Evolutionary conservation across 352 stramenopile genomes (phyloP).

Genomic region (Globisporangium paroecandrum): DNA sequence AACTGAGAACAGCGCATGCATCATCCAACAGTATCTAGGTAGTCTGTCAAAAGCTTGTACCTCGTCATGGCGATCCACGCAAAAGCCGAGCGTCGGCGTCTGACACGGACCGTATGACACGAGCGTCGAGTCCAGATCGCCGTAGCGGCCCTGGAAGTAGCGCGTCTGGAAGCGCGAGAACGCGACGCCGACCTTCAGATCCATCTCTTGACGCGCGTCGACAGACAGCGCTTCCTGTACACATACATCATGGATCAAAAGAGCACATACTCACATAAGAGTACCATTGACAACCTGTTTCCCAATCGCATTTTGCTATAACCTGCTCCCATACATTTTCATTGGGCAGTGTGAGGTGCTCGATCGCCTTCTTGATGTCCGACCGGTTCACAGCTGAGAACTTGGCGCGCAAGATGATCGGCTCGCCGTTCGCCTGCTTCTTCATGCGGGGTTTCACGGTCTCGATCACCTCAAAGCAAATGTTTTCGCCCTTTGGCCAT

Average conservation of each 20-base stretch:
- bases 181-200: slow-evolving; percentile 81
- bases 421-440: no score
- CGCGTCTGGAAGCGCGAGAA: slow-evolving; percentile 87
- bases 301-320: not conserved
- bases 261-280: no score
- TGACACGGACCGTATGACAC: slow-evolving; percentile 34
- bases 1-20: no score
- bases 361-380: slow-evolving; percentile 72
- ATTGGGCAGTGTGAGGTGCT: slow-evolving; percentile 56
- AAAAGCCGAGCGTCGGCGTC: slow-evolving; percentile 87
- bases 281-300: not conserved
- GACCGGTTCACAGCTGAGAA: slow-evolving; percentile 45
- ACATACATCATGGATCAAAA: not conserved
- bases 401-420: no score
- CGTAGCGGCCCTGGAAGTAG: slow-evolving; percentile 81
- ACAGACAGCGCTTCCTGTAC: slow-evolving; percentile 65
- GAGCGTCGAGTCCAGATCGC: slow-evolving; percentile 78
- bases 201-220: slow-evolving; percentile 79
- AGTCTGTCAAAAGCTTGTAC: slow-evolving; percentile 4
- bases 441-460: no score
- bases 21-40: no score
- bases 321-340: slow-evolving; percentile 26
- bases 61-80: slow-evolving; percentile 51
- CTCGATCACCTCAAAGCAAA: no score
- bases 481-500: no score